phyloP scores from a whole-genome alignment of 1,284 basidiomycete genomes.

The Ustilago hordei region DNA sequence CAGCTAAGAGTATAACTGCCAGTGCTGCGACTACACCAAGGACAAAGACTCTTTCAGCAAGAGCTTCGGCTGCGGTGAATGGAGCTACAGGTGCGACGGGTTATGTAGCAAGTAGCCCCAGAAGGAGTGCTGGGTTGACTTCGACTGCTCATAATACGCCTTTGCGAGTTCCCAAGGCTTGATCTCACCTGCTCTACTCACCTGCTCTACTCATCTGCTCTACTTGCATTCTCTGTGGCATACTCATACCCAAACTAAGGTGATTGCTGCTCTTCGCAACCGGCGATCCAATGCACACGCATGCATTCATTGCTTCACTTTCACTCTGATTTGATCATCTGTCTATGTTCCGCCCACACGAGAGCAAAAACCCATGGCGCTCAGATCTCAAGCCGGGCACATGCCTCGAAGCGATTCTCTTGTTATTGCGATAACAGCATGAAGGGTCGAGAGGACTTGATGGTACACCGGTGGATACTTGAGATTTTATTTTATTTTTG shows the following conservation, averaged over 20 bases:
- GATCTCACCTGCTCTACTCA: background rate
- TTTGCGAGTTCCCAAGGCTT: conserved; percentile 25
- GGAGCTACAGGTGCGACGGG: background rate
- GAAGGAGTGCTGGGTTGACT: conserved; percentile 26
- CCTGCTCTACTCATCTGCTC: background rate
- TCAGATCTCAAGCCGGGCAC: too few species aligned
- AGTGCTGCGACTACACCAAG: conserved; percentile 11
- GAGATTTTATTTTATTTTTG: background rate
- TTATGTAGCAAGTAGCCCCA: conserved; percentile 25
- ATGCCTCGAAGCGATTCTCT: too few species aligned
- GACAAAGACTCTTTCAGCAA: conserved; percentile 13
- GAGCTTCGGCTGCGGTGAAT: conserved; percentile 5
- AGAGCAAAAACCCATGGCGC: too few species aligned
- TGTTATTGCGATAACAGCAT: background rate
- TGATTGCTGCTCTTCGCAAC: too few species aligned
- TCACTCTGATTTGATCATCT: too few species aligned
- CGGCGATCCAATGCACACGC: too few species aligned
- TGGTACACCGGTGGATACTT: background rate
- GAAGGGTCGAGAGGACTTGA: background rate
- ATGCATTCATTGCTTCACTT: too few species aligned
- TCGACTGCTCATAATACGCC: conserved; percentile 15
- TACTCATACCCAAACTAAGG: too few species aligned
- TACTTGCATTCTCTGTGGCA: background rate
- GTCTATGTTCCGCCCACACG: too few species aligned
- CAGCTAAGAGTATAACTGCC: background rate